phyloP scores from a whole-genome alignment of 805 yeast species.

The Kodamaea restingae region DNA sequence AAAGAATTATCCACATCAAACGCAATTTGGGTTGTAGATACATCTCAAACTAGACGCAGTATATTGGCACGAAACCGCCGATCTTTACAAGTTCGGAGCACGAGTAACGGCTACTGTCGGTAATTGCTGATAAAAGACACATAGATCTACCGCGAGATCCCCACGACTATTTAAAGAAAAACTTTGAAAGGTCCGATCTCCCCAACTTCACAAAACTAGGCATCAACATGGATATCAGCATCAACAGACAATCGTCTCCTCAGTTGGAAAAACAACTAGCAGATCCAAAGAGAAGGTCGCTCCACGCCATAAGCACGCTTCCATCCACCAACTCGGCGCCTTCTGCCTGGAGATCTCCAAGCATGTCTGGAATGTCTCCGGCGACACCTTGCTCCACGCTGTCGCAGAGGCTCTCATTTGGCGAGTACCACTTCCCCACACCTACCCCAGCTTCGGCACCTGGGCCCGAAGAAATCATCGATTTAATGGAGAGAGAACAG shows the following conservation, averaged over 20 bases:
- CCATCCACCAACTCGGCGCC: constrained; percentile 5
- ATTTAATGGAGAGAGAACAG: constrained; percentile 68
- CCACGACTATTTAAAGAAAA: not conserved
- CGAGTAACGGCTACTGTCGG: too few relatives aligned
- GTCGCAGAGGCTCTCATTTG: constrained; percentile 9
- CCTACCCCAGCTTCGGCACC: constrained; percentile 1
- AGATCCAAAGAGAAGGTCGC: constrained; percentile 4
- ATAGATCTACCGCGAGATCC: not conserved
- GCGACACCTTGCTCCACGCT: constrained; percentile 3
- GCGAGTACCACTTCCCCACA: constrained; percentile 10
- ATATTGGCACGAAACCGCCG: too few relatives aligned
- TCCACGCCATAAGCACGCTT: constrained; percentile 6
- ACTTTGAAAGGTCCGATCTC: too few relatives aligned
- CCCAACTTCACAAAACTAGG: too few relatives aligned
- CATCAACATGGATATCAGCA: constrained; percentile 4
- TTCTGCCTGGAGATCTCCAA: constrained; percentile 12
- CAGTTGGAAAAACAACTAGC: constrained; percentile 6
- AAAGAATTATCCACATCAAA: too few relatives aligned
- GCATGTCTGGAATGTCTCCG: constrained; percentile 5
- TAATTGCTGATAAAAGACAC: too few relatives aligned
- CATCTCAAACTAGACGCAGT: too few relatives aligned
- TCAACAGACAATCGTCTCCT: constrained; percentile 5
- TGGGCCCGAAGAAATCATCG: constrained; percentile 44
- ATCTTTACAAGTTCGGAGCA: too few relatives aligned
- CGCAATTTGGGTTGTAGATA: too few relatives aligned